These are phyloP conservation scores for Termitomyces sp. DNA, from an alignment of 768 basidiomycete genomes.

Conservation along the genomic window DNA sequence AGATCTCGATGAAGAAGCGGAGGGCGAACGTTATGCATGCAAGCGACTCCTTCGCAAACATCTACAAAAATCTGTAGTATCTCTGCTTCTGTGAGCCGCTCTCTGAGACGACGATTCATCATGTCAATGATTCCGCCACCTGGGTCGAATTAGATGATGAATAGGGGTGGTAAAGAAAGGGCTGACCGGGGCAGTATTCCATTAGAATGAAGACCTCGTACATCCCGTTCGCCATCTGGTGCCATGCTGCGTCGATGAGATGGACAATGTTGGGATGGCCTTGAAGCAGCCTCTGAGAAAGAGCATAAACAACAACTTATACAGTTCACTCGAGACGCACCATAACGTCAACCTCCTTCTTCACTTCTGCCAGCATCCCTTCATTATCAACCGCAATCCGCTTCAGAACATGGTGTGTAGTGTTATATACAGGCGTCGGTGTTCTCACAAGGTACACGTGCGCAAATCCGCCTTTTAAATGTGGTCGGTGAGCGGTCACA, in stretches of 20 bases:
- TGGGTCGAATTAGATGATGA: slow-evolving; percentile 24
- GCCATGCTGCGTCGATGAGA: slow-evolving; percentile 93
- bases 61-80: slow-evolving; percentile 98
- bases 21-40: slow-evolving; percentile 91
- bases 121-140: slow-evolving; percentile 99
- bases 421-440: slow-evolving; percentile 79
- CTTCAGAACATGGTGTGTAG: slow-evolving; percentile 95
- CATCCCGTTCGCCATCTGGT: slow-evolving; percentile 72
- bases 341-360: slow-evolving; percentile 99
- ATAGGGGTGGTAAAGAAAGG: neutral
- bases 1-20: slow-evolving; percentile 94
- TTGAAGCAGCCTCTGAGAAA: slow-evolving; percentile 72
- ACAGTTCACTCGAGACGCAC: slow-evolving; percentile 36
- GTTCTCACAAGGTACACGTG: slow-evolving; percentile 96
- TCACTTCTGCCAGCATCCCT: slow-evolving; percentile 85
- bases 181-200: slow-evolving; percentile 90
- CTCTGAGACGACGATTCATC: slow-evolving; percentile 95
- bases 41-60: slow-evolving; percentile 94
- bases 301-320: slow-evolving; percentile 20
- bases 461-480: slow-evolving; percentile 82
- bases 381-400: slow-evolving; percentile 91
- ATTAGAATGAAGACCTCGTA: slow-evolving; percentile 98
- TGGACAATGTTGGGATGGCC: slow-evolving; percentile 95
- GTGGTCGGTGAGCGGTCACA: slow-evolving; percentile 11
- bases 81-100: slow-evolving; percentile 91